Evolutionary conservation across 2,329 filamentous ascomycete species (phyloP).

Genomic region (Aspergillus sp.): DNA sequence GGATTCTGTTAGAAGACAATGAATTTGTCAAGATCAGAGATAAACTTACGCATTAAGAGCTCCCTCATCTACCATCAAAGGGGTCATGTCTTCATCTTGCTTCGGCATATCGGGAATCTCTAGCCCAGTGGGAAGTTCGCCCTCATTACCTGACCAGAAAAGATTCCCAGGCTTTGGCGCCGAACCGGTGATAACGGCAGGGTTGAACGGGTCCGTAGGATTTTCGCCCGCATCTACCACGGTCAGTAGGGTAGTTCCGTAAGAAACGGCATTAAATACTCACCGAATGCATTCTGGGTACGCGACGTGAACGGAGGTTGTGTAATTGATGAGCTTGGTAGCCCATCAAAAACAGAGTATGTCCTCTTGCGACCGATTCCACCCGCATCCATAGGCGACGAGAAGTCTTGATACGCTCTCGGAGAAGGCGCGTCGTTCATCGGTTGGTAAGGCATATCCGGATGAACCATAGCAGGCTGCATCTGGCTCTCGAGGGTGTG

Average conservation of each 20-base stretch:
- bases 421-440: conserved; percentile 49
- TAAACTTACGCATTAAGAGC: conserved; percentile 44
- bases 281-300: conserved; percentile 42
- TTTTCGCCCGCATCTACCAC: conserved; percentile 32
- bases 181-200: conserved; percentile 42
- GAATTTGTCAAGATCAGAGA: not conserved
- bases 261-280: conserved; percentile 11
- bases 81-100: conserved; percentile 41
- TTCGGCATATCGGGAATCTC: conserved; percentile 39
- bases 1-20: conserved; percentile 20
- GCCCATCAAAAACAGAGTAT: conserved; percentile 54
- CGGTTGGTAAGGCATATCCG: conserved; percentile 48
- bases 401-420: conserved; percentile 57
- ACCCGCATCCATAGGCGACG: conserved; percentile 53
- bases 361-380: conserved; percentile 52
- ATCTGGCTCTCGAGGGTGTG: conserved; percentile 82
- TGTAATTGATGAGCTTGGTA: conserved; percentile 48
- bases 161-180: conserved; percentile 42
- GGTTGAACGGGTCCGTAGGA: conserved; percentile 36
- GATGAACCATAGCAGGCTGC: conserved; percentile 45
- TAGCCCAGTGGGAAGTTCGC: conserved; percentile 37
- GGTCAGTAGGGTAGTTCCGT: conserved; percentile 16
- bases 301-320: conserved; percentile 43
- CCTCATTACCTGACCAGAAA: conserved; percentile 45
- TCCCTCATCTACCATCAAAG: conserved; percentile 44